Percentiles rank a stretch among this genome's conserved stretches.
phyloP scores from a whole-genome alignment of 2,329 filamentous ascomycete genomes.

The Calonectria hawksworthii region DNA sequence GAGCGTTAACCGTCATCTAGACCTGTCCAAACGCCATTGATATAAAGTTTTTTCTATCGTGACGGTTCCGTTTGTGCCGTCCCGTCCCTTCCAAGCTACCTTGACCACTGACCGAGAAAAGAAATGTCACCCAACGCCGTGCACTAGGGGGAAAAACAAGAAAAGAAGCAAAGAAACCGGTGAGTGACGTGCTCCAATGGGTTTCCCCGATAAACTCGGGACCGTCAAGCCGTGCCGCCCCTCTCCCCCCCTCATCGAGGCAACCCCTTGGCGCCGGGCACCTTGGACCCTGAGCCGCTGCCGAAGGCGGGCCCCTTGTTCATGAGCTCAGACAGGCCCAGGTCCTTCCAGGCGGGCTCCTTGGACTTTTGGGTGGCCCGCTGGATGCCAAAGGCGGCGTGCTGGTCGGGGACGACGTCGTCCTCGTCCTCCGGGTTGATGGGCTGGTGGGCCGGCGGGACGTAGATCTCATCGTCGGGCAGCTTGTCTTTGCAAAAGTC shows the following conservation, averaged over 20 bases:
- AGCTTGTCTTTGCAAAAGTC: conserved; percentile 80
- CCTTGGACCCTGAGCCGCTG: conserved; percentile 40
- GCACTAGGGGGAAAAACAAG: background rate
- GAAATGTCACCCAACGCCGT: background rate
- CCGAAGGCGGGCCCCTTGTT: conserved; percentile 65
- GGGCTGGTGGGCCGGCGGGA: conserved; percentile 84
- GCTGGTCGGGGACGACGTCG: conserved; percentile 89
- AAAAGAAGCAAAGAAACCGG: background rate
- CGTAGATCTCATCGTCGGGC: conserved; percentile 84
- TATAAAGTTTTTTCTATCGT: background rate
- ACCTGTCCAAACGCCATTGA: background rate
- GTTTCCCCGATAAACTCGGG: background rate
- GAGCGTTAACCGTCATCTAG: background rate
- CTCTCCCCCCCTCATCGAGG: conserved; percentile 29
- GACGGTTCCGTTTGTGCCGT: background rate
- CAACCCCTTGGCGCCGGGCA: conserved; percentile 28
- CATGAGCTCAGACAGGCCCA: conserved; percentile 81
- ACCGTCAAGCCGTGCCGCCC: background rate
- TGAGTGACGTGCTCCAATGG: background rate
- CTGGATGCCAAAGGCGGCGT: conserved; percentile 89
- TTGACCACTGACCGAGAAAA: background rate
- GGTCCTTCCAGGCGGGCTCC: conserved; percentile 84
- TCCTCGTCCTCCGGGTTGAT: conserved; percentile 91
- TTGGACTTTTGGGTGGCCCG: conserved; percentile 80
- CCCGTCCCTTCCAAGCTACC: background rate